Evolutionary conservation across 2,329 filamentous ascomycete genomes (phyloP).

Genomic region (Aschersonia sp.): DNA sequence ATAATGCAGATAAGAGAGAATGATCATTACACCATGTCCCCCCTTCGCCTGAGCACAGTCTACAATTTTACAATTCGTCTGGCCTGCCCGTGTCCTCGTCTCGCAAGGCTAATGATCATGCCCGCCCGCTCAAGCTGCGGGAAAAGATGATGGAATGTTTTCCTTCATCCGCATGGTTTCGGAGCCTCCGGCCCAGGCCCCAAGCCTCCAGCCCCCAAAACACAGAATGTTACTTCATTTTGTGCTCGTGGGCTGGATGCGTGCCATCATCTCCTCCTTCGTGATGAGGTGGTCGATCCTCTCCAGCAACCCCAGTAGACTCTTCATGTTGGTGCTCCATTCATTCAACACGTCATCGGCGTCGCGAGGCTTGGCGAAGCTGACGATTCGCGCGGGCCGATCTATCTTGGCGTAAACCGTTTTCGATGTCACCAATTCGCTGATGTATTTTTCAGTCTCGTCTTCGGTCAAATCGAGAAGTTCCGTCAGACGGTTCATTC

Average conservation of each 20-base stretch:
- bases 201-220: neutral
- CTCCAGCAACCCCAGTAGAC: conserved; percentile 69
- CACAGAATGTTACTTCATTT: conserved; percentile 13
- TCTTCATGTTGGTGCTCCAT: conserved; percentile 98
- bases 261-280: conserved; percentile 99
- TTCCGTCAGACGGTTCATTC: conserved; percentile 78
- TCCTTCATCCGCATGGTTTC: too few species aligned
- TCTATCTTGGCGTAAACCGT: conserved; percentile 98
- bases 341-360: conserved; percentile 95
- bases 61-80: too few species aligned
- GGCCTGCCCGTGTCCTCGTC: too few species aligned
- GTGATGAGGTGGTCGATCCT: conserved; percentile 96
- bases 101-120: too few species aligned
- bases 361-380: conserved; percentile 86
- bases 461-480: conserved; percentile 86
- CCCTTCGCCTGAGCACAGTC: too few species aligned
- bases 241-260: conserved; percentile 57
- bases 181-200: too few species aligned
- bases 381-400: conserved; percentile 80
- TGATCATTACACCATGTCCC: too few species aligned
- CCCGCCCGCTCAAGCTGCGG: too few species aligned
- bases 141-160: too few species aligned
- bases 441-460: conserved; percentile 98
- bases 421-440: conserved; percentile 90
- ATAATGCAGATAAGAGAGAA: too few species aligned